These are phyloP conservation scores for Aeminium ludgeri DNA, from an alignment of 495 filamentous ascomycete species.

Conservation along the genomic window DNA sequence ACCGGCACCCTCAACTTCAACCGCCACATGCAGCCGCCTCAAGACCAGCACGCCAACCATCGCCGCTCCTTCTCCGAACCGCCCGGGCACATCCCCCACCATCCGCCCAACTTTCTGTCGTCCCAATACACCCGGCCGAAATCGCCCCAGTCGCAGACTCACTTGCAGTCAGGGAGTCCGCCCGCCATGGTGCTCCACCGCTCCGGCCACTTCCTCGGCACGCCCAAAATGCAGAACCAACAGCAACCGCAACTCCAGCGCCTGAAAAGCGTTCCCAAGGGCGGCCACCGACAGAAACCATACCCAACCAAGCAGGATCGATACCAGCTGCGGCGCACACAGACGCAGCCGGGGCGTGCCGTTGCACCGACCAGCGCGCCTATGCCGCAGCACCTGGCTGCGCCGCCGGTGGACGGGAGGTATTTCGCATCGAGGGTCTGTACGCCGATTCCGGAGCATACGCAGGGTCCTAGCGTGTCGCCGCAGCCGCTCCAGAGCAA, in stretches of 20 bases:
- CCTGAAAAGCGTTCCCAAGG: constrained; percentile 6
- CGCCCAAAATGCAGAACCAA: neutral
- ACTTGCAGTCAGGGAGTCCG: neutral
- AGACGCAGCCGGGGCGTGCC: constrained; percentile 8
- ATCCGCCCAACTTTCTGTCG: neutral
- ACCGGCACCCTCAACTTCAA: neutral
- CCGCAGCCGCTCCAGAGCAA: neutral
- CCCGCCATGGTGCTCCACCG: constrained; percentile 7
- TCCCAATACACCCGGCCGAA: too few species aligned
- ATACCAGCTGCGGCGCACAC: constrained; percentile 8
- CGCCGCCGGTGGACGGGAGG: neutral
- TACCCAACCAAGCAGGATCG: constrained; percentile 2
- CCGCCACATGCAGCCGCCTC: neutral
- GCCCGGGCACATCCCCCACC: constrained; percentile 1
- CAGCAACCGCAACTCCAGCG: neutral
- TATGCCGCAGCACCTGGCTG: neutral
- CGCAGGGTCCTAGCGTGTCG: constrained; percentile 1
- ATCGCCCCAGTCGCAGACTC: neutral
- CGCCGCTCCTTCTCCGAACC: constrained; percentile 14
- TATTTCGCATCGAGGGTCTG: constrained; percentile 8
- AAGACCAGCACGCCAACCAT: neutral
- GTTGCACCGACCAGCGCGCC: constrained; percentile 9
- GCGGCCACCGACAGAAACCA: too few species aligned
- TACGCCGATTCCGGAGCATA: constrained; percentile 7
- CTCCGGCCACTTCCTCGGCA: constrained; percentile 5